Evolutionary conservation across 1,139 yeast genomes (phyloP).

Genomic region (Arxiozyma telluris): DNA sequence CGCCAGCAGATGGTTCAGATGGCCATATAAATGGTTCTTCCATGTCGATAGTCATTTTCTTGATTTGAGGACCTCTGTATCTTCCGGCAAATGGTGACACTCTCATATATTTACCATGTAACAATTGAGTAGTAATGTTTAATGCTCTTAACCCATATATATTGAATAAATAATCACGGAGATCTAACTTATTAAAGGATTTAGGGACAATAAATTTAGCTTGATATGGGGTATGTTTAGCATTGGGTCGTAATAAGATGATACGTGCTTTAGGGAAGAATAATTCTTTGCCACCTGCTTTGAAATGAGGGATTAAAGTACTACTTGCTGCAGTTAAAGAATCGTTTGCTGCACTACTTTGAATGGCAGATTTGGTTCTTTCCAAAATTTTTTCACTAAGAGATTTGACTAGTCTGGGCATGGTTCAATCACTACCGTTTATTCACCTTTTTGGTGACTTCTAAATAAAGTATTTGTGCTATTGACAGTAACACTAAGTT

Average conservation of each 20-base stretch:
- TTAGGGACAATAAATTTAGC: slow-evolving; percentile 91
- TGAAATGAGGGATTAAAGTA: slow-evolving; percentile 56
- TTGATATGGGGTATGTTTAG: slow-evolving; percentile 91
- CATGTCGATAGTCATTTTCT: slow-evolving; percentile 94
- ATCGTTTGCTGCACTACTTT: slow-evolving; percentile 35
- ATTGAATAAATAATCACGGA: slow-evolving; percentile 83
- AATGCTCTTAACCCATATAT: slow-evolving; percentile 81
- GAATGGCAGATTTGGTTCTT: slow-evolving; percentile 47
- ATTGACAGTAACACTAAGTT: neutral
- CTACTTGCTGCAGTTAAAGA: neutral
- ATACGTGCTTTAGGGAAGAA: slow-evolving; percentile 82
- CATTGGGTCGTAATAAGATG: slow-evolving; percentile 74
- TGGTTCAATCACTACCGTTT: neutral
- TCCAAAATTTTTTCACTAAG: slow-evolving; percentile 27
- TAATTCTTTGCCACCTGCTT: slow-evolving; percentile 60
- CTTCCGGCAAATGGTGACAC: slow-evolving; percentile 58
- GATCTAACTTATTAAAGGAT: slow-evolving; percentile 80
- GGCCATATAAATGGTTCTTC: slow-evolving; percentile 94
- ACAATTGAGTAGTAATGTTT: slow-evolving; percentile 75
- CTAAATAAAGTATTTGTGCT: neutral
- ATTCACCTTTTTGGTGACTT: neutral
- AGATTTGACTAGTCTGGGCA: slow-evolving; percentile 4
- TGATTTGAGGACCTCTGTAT: slow-evolving; percentile 69
- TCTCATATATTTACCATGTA: slow-evolving; percentile 63
- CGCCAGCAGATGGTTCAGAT: slow-evolving; percentile 43